Evolutionary conservation across 2,329 filamentous ascomycete species (phyloP).

Genomic region (Colletotrichum sp.): DNA sequence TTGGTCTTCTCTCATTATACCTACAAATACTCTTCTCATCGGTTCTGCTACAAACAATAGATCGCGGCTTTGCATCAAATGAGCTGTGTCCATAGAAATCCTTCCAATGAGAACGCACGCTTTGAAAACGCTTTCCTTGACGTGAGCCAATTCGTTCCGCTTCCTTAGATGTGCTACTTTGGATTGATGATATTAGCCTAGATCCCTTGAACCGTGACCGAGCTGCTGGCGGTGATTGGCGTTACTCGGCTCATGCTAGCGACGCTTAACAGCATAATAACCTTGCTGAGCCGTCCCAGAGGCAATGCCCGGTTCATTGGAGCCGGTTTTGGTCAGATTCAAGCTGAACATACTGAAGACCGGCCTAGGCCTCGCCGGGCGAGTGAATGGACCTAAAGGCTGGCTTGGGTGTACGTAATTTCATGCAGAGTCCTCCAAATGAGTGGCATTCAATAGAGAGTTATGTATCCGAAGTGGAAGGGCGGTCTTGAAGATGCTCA

Average conservation of each 20-base stretch:
- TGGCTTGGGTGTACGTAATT: too few relatives aligned
- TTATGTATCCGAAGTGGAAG: too few relatives aligned
- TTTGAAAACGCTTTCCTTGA: neutral
- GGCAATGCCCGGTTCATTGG: neutral
- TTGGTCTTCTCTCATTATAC: too few relatives aligned
- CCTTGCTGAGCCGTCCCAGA: neutral
- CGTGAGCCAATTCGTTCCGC: neutral
- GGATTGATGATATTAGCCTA: neutral
- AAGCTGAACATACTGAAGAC: neutral
- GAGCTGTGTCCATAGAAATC: neutral
- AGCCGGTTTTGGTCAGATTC: neutral
- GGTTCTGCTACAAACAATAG: neutral
- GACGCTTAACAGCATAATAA: neutral
- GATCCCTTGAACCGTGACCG: neutral
- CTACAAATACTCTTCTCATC: too few relatives aligned
- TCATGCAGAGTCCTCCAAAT: too few relatives aligned
- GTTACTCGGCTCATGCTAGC: neutral
- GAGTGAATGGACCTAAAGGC: too few relatives aligned
- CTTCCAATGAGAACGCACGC: neutral
- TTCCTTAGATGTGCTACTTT: neutral
- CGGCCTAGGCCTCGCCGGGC: neutral
- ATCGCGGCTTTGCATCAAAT: neutral
- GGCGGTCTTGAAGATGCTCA: too few relatives aligned
- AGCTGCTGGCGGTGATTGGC: neutral
- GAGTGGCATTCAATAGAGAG: too few relatives aligned